Evolutionary conservation across 176 grass and related monocot genomes (phyloP).

Genomic region (Typha latifolia): DNA sequence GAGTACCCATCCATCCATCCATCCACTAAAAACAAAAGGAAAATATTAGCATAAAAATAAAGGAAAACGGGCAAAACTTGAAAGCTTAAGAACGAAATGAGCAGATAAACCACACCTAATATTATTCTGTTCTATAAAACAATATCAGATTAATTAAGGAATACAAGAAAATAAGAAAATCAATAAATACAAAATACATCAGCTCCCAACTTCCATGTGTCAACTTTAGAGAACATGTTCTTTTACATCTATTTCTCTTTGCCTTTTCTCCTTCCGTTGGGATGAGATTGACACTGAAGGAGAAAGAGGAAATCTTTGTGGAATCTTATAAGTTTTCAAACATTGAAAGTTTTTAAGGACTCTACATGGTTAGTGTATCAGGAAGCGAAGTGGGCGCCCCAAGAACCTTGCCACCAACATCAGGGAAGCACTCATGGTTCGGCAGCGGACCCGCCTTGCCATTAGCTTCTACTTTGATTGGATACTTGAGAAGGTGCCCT

Average conservation of each 20-base stretch:
- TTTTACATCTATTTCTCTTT: neutral
- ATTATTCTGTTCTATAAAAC: neutral
- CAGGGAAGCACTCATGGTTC: slow-evolving; percentile 68
- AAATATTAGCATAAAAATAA: too few species aligned
- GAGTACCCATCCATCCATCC: too few species aligned
- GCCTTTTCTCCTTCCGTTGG: neutral
- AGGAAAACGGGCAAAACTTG: neutral
- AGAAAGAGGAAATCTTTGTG: neutral
- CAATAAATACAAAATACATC: neutral
- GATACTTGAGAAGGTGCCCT: slow-evolving; percentile 84
- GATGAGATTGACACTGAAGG: neutral
- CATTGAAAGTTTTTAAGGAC: neutral
- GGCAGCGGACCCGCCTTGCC: slow-evolving; percentile 42
- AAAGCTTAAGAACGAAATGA: neutral
- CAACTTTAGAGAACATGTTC: neutral
- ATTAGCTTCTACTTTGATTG: slow-evolving; percentile 58
- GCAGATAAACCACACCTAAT: neutral
- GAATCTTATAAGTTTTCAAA: neutral
- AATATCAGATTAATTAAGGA: too few species aligned
- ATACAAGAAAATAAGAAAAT: neutral
- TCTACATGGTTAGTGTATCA: slow-evolving; percentile 74
- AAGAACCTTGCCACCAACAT: slow-evolving; percentile 69
- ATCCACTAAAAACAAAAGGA: too few species aligned
- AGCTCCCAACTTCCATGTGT: neutral
- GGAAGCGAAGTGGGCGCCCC: slow-evolving; percentile 62